Evolutionary conservation across 768 basidiomycete species (phyloP).

Genomic region (Suillus decipiens): DNA sequence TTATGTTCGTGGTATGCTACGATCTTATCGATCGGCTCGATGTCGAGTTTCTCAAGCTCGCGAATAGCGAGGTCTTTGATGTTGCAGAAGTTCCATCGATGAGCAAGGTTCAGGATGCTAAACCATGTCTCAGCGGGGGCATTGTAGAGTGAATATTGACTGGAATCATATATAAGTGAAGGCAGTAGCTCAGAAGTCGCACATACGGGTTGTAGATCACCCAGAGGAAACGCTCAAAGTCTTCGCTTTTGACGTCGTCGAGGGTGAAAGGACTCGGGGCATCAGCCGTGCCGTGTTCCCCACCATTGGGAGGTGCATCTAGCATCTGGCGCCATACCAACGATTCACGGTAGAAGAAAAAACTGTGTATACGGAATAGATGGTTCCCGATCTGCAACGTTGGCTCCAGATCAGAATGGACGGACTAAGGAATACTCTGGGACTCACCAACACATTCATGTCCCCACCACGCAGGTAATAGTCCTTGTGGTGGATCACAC

Average conservation of each 20-base stretch:
- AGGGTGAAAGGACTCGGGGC: constrained; percentile 14
- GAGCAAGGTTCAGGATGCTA: constrained; percentile 52
- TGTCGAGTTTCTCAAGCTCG: constrained; percentile 50
- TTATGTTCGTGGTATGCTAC: constrained; percentile 53
- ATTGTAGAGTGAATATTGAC: constrained; percentile 57
- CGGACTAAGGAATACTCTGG: neutral
- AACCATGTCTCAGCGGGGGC: constrained; percentile 55
- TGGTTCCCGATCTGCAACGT: constrained; percentile 34
- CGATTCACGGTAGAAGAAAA: constrained; percentile 41
- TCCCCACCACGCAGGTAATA: constrained; percentile 61
- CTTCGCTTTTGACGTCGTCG: constrained; percentile 34
- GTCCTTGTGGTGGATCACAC: constrained; percentile 28
- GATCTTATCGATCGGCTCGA: constrained; percentile 56
- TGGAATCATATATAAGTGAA: constrained; percentile 24
- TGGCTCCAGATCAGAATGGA: neutral
- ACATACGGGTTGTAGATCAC: constrained; percentile 59
- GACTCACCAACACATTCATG: constrained; percentile 51
- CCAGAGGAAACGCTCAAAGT: constrained; percentile 53
- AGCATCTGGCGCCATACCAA: constrained; percentile 31
- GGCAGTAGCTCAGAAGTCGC: neutral
- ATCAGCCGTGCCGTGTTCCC: neutral
- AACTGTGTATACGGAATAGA: constrained; percentile 35
- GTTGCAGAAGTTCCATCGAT: constrained; percentile 55
- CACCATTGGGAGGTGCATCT: neutral
- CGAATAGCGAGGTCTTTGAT: constrained; percentile 53